A percentile compares a stretch with the other conserved stretches of the same genome.
Evolutionary conservation across 768 basidiomycete genomes (phyloP).

Genomic region (Phanerochaete sordida): DNA sequence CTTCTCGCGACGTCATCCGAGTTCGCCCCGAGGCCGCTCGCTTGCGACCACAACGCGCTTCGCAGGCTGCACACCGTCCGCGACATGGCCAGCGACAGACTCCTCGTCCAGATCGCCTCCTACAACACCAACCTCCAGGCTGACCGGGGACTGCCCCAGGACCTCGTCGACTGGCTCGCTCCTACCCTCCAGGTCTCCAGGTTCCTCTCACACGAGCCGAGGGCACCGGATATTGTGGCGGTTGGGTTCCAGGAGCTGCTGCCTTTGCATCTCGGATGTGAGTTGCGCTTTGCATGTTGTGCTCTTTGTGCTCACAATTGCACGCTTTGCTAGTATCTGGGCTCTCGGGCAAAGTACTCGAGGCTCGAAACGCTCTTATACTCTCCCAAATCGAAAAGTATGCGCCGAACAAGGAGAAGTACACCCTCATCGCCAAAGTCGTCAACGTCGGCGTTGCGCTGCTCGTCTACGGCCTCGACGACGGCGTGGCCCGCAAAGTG

Average conservation of each 20-base stretch:
- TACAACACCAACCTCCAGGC: constrained; percentile 93
- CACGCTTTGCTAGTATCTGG: constrained; percentile 60
- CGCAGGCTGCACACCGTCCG: not conserved
- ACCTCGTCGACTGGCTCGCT: constrained; percentile 88
- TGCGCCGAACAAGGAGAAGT: constrained; percentile 68
- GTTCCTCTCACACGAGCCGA: constrained; percentile 58
- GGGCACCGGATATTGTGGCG: constrained; percentile 82
- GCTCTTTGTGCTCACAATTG: not conserved
- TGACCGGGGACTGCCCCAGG: constrained; percentile 66
- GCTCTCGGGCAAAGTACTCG: constrained; percentile 64
- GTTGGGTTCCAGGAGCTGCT: constrained; percentile 94
- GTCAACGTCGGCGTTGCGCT: constrained; percentile 87
- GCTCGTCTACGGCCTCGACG: constrained; percentile 81
- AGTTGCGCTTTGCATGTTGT: constrained; percentile 28
- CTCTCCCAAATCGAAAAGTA: constrained; percentile 69
- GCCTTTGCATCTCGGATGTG: constrained; percentile 83
- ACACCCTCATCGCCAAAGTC: constrained; percentile 72
- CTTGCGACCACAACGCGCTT: not conserved
- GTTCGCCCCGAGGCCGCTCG: not conserved
- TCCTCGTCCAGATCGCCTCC: constrained; percentile 78
- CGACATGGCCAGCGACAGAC: constrained; percentile 20
- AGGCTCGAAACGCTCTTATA: constrained; percentile 68
- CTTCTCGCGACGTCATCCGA: not conserved
- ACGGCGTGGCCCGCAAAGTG: constrained; percentile 54
- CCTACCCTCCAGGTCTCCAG: constrained; percentile 76